phyloP scores from a whole-genome alignment of 2,329 filamentous ascomycete genomes.

The Chrysoporthe austroafricana region DNA sequence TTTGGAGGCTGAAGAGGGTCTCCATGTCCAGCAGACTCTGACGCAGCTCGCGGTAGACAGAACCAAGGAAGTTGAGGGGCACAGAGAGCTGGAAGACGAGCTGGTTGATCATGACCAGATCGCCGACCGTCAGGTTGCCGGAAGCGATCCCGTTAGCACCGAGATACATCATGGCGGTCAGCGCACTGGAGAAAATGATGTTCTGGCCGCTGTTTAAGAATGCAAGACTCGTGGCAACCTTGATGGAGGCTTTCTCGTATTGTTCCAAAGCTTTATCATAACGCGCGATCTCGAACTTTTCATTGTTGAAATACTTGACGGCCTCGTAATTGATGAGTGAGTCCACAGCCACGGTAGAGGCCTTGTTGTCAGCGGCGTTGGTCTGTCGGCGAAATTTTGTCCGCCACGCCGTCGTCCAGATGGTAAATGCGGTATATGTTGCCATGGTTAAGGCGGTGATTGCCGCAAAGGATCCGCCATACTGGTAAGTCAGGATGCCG shows the following conservation, averaged over 20 bases:
- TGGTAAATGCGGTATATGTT: constrained; percentile 94
- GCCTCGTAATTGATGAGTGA: constrained; percentile 98
- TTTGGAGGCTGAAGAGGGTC: constrained; percentile 95
- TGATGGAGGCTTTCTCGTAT: constrained; percentile 95
- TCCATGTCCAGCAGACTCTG: constrained; percentile 98
- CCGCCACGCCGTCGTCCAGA: constrained; percentile 93
- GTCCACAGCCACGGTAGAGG: constrained; percentile 93
- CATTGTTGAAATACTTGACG: constrained; percentile 99
- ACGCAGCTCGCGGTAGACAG: constrained; percentile 91
- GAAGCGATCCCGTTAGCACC: constrained; percentile 85
- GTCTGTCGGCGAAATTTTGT: constrained; percentile 95
- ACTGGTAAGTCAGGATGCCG: constrained; percentile 94
- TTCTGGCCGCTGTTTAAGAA: constrained; percentile 95
- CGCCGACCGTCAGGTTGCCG: constrained; percentile 85
- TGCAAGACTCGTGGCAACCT: constrained; percentile 90
- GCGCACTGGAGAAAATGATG: constrained; percentile 90
- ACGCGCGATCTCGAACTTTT: constrained; percentile 87
- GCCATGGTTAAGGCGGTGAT: constrained; percentile 92
- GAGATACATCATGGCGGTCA: constrained; percentile 98
- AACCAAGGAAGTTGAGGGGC: constrained; percentile 96
- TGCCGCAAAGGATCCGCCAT: constrained; percentile 86
- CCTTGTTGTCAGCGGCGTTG: constrained; percentile 94
- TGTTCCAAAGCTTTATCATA: constrained; percentile 85
- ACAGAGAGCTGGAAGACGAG: constrained; percentile 97
- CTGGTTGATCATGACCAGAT: constrained; percentile 98